Conservation (phyloP, 805 yeast species). For the Wickerhamomyces sydowiorum region DNA sequence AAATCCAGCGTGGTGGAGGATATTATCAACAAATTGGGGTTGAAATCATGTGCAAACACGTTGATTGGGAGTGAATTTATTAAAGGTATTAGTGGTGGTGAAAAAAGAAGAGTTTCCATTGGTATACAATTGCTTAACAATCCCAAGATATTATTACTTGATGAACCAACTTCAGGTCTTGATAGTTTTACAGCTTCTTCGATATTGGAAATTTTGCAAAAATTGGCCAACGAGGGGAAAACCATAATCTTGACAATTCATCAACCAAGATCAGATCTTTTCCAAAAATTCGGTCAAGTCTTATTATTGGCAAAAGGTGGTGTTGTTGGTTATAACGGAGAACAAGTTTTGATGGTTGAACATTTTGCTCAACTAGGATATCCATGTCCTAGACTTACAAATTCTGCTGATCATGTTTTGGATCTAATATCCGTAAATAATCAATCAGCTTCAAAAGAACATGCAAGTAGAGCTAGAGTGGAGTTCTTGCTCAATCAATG, state of each 20-base stretch:
- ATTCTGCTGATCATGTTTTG: slow-evolving; percentile 69
- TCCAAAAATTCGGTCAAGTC: slow-evolving; percentile 59
- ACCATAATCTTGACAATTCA: slow-evolving; percentile 77
- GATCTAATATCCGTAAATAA: slow-evolving; percentile 60
- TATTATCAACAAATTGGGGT: slow-evolving; percentile 60
- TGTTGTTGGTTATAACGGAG: slow-evolving; percentile 61
- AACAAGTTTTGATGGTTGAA: slow-evolving; percentile 34
- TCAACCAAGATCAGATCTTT: slow-evolving; percentile 71
- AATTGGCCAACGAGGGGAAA: slow-evolving; percentile 48
- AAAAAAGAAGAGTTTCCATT: slow-evolving; percentile 76
- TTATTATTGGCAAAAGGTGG: slow-evolving; percentile 70
- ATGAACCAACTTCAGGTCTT: slow-evolving; percentile 88
- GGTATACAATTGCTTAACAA: slow-evolving; percentile 71
- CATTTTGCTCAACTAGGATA: slow-evolving; percentile 48
- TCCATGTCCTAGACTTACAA: slow-evolving; percentile 39
- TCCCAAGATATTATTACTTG: slow-evolving; percentile 67
- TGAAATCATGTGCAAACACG: slow-evolving; percentile 67
- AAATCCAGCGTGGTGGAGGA: slow-evolving; percentile 44
- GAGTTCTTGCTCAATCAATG: slow-evolving; percentile 6
- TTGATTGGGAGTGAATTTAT: slow-evolving; percentile 54
- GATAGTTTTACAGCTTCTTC: slow-evolving; percentile 75
- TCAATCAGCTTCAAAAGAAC: slow-evolving; percentile 37
- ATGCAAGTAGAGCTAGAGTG: slow-evolving; percentile 27
- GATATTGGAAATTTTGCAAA: slow-evolving; percentile 53
- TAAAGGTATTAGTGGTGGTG: slow-evolving; percentile 74